Percentiles rank a stretch among this genome's conserved stretches.
Evolutionary conservation across 148 eudicot genomes (phyloP).

Genomic region (Rhododendron ovatum): DNA sequence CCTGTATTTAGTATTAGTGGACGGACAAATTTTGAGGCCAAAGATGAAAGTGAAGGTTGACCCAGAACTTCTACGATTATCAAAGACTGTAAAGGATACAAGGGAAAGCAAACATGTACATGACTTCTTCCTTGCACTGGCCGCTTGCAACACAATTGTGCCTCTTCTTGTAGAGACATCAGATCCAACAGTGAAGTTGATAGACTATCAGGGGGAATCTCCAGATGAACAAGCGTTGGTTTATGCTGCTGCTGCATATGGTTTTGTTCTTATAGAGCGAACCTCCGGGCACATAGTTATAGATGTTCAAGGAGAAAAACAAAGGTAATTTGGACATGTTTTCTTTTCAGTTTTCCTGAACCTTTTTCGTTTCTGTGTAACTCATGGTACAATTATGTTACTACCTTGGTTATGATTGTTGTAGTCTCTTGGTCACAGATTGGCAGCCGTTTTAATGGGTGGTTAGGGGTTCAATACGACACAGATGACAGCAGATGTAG

Average conservation of each 20-base stretch:
- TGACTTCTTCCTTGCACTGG: slow-evolving; percentile 89
- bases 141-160: slow-evolving; percentile 97
- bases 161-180: slow-evolving; percentile 63
- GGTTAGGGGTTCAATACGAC: not conserved
- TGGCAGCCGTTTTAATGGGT: not conserved
- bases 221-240: slow-evolving; percentile 99
- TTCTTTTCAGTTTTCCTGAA: not conserved
- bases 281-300: slow-evolving; percentile 94
- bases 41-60: slow-evolving; percentile 90
- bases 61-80: slow-evolving; percentile 48
- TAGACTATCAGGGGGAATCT: slow-evolving; percentile 98
- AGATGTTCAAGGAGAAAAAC: slow-evolving; percentile 82
- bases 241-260: slow-evolving; percentile 97
- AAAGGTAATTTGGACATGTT: slow-evolving; percentile 43
- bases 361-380: not conserved
- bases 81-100: slow-evolving; percentile 37
- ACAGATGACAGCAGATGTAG: not conserved
- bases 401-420: not conserved
- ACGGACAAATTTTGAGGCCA: slow-evolving; percentile 64
- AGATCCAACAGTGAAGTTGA: slow-evolving; percentile 46
- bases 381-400: not conserved
- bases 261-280: slow-evolving; percentile 85
- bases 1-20: slow-evolving; percentile 39
- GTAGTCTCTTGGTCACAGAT: not conserved
- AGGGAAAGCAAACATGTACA: slow-evolving; percentile 40